Base-by-base conservation (phyloP, 2,329 filamentous ascomycete genomes). In the Aspergillus sp. region DNA sequence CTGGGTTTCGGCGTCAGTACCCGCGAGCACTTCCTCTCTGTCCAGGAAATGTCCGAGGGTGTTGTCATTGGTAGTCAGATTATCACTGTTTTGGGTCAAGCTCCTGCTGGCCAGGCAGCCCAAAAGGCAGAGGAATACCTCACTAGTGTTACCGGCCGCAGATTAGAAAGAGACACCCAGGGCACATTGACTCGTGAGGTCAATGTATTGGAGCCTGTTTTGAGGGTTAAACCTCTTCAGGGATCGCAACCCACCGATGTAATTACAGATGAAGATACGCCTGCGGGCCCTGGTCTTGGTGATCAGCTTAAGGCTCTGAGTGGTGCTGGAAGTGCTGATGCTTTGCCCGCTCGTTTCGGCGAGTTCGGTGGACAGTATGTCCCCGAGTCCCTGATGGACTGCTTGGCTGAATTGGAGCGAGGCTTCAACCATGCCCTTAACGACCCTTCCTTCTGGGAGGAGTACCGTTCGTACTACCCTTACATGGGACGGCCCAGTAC, bases 311-410 rank as follows among this genome's bases (percentile, higher is more conserved):
- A 91, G 58, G 89, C 90, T 15, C 81, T 96, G 59, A 95, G 96
- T 70, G 84, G 84, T 63, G 78, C 82, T 54, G 80, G 79, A 5
- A 71, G 80, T 56, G 73, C 74, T 39, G 67, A 76, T 53, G 86
- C 89, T 66, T 86, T 95, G 51, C 91, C 93, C 12, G 86, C 91
- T 62, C 88, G 92, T 51, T 98, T 99, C 68, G 95, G 95, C 64
- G 90, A 97, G 72, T 99, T 96, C 64, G 95, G 95, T 68, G 95
- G 95, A 15, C 93, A 98, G 75, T 99, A 97, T 71, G 95, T 99
- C 3, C 95, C 95, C 1, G 95, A 99, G 76, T 95, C 92, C 18
- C 83, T 99, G 60, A 98, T 99, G 93, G 93, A 98, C 78, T 98
- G 93, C 72, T 80, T 99, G 58, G 88, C 88, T 0, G 86, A 99